Percentiles rank a stretch among this genome's conserved stretches.
These are phyloP conservation scores for Xanthoconium stramineum DNA, from an alignment of 768 basidiomycete genomes.

Conservation along the genomic window DNA sequence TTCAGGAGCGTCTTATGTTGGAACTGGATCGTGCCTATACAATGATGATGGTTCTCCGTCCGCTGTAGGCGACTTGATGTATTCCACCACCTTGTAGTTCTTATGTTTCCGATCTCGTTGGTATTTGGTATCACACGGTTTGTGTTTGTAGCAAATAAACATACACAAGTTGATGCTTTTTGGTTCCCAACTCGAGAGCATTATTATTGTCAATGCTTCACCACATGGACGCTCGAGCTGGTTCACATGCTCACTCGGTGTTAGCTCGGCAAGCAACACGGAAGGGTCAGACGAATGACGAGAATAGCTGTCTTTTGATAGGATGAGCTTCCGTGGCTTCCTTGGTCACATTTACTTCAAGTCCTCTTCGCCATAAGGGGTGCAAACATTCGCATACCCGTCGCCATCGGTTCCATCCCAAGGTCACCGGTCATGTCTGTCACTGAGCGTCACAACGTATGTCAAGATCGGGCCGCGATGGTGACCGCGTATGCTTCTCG, in stretches of 20 bases:
- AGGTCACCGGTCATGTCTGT: not conserved
- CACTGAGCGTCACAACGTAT: not conserved
- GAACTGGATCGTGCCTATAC: slow-evolving; percentile 33
- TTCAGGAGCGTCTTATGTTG: slow-evolving; percentile 14
- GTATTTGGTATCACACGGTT: no score
- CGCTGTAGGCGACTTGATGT: slow-evolving; percentile 24
- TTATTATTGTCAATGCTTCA: not conserved
- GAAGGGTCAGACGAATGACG: not conserved
- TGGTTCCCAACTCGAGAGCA: no score
- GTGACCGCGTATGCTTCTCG: not conserved
- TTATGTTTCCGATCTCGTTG: no score
- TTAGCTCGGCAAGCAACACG: not conserved
- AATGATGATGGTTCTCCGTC: slow-evolving; percentile 29
- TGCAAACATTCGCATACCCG: not conserved
- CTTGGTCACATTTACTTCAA: not conserved
- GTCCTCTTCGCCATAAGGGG: not conserved
- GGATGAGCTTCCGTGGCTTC: not conserved
- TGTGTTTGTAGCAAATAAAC: no score
- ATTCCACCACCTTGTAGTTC: not conserved
- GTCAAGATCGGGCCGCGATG: not conserved
- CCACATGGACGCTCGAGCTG: not conserved
- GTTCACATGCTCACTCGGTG: not conserved
- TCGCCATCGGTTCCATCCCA: slow-evolving; percentile 1
- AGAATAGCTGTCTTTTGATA: not conserved
- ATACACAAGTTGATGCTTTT: no score